These are phyloP conservation scores for Leptographium radiaticola DNA, from an alignment of 2,329 filamentous ascomycete species.

Conservation along the genomic window DNA sequence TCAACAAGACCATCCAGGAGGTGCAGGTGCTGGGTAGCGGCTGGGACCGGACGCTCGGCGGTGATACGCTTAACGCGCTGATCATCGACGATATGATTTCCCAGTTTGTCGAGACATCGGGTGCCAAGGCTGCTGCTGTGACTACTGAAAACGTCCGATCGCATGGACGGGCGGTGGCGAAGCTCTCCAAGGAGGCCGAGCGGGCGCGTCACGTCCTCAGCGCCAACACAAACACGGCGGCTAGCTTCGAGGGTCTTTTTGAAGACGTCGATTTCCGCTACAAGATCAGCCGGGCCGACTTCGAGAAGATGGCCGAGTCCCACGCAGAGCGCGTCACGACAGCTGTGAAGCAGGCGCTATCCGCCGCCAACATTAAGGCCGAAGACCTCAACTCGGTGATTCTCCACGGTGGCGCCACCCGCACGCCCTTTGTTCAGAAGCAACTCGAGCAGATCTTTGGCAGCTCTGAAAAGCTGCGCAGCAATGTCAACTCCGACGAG, in stretches of 20 bases:
- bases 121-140: conserved; percentile 51
- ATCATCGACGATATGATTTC: conserved; percentile 81
- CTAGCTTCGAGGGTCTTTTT: conserved; percentile 78
- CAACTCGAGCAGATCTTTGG: conserved; percentile 66
- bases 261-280: conserved; percentile 91
- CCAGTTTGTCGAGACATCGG: conserved; percentile 60
- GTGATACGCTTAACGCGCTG: conserved; percentile 75
- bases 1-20: conserved; percentile 94
- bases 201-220: conserved; percentile 79
- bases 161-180: conserved; percentile 76
- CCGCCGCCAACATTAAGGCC: conserved; percentile 57
- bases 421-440: conserved; percentile 90
- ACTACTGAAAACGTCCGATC: conserved; percentile 49
- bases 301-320: conserved; percentile 62
- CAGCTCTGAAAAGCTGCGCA: conserved; percentile 64
- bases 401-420: conserved; percentile 77
- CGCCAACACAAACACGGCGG: conserved; percentile 71
- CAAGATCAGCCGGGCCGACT: conserved; percentile 66
- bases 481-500: conserved; percentile 95
- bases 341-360: conserved; percentile 63
- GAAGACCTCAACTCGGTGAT: conserved; percentile 79
- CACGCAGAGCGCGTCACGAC: conserved; percentile 55
- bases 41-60: conserved; percentile 83
- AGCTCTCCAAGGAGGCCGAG: conserved; percentile 88
- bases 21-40: conserved; percentile 77